Evolutionary conservation across 1,284 basidiomycete species (phyloP).

Genomic region (Puccinia coronata): DNA sequence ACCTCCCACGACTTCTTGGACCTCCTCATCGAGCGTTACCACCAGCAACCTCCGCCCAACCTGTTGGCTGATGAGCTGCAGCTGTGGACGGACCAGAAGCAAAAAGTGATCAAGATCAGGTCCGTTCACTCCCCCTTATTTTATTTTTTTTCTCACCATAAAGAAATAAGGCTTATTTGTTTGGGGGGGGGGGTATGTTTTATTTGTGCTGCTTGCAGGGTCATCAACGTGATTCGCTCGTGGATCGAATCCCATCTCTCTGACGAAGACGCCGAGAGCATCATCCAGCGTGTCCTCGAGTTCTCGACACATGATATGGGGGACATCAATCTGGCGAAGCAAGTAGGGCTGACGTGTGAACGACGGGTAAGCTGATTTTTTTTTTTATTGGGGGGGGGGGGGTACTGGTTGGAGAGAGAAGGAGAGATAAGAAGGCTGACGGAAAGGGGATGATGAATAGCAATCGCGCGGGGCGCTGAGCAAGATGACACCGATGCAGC

Average conservation of each 20-base stretch:
- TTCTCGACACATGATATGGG: slow-evolving; percentile 58
- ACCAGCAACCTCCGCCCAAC: slow-evolving; percentile 72
- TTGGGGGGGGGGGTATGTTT: no score
- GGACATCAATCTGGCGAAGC: slow-evolving; percentile 55
- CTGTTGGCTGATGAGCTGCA: slow-evolving; percentile 69
- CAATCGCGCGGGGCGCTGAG: slow-evolving; percentile 23
- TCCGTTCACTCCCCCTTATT: slow-evolving; percentile 63
- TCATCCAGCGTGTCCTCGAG: slow-evolving; percentile 56
- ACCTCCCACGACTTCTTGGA: slow-evolving; percentile 81
- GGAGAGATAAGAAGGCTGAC: not conserved
- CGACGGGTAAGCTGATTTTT: slow-evolving; percentile 56
- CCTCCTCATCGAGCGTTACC: slow-evolving; percentile 80
- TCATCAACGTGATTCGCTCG: slow-evolving; percentile 60
- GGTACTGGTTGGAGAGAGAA: not conserved
- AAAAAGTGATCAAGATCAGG: slow-evolving; percentile 83
- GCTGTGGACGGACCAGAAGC: slow-evolving; percentile 85
- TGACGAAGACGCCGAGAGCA: slow-evolving; percentile 57
- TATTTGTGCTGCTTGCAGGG: no score
- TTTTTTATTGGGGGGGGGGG: no score
- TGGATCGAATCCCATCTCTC: slow-evolving; percentile 61
- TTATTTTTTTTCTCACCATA: slow-evolving; percentile 72
- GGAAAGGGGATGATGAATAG: not conserved
- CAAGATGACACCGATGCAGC: slow-evolving; percentile 54
- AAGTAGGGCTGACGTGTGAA: slow-evolving; percentile 59
- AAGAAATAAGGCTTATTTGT: slow-evolving; percentile 61